phyloP scores from a whole-genome alignment of 2,329 filamentous ascomycete species.

The Byssothecium circinans region DNA sequence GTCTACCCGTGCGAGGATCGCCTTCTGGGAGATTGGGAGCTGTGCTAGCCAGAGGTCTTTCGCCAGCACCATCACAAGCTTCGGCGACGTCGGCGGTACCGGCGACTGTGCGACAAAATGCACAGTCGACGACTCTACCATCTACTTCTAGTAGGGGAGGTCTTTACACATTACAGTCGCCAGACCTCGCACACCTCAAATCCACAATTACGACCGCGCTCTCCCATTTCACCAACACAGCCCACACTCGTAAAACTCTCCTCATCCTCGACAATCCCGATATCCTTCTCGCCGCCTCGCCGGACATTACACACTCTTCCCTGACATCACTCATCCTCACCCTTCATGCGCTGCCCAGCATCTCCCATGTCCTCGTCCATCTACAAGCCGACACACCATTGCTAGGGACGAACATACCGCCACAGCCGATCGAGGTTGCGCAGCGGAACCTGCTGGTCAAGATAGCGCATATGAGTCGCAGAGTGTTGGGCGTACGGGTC shows the following conservation, averaged over 20 bases:
- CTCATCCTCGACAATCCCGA: conserved; percentile 51
- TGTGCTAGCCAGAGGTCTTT: conserved; percentile 18
- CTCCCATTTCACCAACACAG: conserved; percentile 8
- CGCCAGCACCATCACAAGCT: conserved; percentile 14
- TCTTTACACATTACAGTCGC: conserved; percentile 27
- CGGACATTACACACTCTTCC: conserved; percentile 19
- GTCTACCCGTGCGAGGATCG: neutral
- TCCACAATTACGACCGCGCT: conserved; percentile 31
- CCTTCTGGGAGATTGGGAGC: conserved; percentile 18
- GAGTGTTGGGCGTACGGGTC: conserved; percentile 70
- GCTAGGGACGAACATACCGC: conserved; percentile 56
- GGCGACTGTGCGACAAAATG: neutral
- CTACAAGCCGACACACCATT: conserved; percentile 73
- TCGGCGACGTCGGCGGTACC: neutral
- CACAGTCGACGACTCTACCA: neutral
- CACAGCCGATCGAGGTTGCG: conserved; percentile 38
- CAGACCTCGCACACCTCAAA: conserved; percentile 29
- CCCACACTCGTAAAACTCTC: conserved; percentile 34
- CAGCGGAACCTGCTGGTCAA: conserved; percentile 63
- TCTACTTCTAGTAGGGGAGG: conserved; percentile 6
- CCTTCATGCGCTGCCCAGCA: conserved; percentile 53
- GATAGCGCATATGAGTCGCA: conserved; percentile 73
- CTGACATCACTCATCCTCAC: conserved; percentile 31
- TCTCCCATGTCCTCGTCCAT: conserved; percentile 66
- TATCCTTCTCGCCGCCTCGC: conserved; percentile 44